phyloP scores from a whole-genome alignment of 2,329 filamentous ascomycete species.

The Neofusicoccum kwambonambiense region DNA sequence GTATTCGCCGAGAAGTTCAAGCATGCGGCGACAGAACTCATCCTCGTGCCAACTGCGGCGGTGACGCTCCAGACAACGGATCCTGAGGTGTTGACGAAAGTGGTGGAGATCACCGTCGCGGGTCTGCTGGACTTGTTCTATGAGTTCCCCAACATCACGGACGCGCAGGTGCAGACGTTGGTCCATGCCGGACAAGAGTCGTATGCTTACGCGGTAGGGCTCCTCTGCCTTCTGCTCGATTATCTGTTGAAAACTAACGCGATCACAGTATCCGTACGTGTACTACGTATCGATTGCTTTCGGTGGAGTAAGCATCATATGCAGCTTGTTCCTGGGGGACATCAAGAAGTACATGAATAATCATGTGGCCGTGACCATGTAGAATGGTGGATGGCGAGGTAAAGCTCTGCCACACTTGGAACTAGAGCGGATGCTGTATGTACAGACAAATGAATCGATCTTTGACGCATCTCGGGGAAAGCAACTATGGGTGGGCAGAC shows the following conservation, averaged over 20 bases:
- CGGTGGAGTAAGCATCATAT: constrained; percentile 12
- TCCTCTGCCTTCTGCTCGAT: not conserved
- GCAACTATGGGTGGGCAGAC: too few species aligned
- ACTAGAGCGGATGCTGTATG: not conserved
- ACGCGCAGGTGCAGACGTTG: not conserved
- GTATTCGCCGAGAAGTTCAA: constrained; percentile 21
- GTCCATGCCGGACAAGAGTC: constrained; percentile 5
- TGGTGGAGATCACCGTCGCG: constrained; percentile 8
- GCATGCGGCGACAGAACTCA: not conserved
- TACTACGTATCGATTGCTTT: constrained; percentile 18
- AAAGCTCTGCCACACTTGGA: not conserved
- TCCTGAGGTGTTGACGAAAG: not conserved
- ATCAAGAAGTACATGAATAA: constrained; percentile 22
- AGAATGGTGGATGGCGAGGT: not conserved
- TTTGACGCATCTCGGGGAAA: not conserved
- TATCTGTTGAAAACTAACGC: not conserved
- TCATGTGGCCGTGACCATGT: constrained; percentile 11
- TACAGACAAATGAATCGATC: not conserved
- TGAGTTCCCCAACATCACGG: constrained; percentile 7
- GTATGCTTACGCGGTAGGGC: constrained; percentile 7
- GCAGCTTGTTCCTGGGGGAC: constrained; percentile 10
- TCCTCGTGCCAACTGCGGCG: not conserved
- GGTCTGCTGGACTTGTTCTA: constrained; percentile 5
- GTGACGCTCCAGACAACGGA: constrained; percentile 5
- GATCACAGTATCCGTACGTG: constrained; percentile 12